Base-by-base conservation (phyloP, 208 protist genomes). In the Lotmaria passim region DNA sequence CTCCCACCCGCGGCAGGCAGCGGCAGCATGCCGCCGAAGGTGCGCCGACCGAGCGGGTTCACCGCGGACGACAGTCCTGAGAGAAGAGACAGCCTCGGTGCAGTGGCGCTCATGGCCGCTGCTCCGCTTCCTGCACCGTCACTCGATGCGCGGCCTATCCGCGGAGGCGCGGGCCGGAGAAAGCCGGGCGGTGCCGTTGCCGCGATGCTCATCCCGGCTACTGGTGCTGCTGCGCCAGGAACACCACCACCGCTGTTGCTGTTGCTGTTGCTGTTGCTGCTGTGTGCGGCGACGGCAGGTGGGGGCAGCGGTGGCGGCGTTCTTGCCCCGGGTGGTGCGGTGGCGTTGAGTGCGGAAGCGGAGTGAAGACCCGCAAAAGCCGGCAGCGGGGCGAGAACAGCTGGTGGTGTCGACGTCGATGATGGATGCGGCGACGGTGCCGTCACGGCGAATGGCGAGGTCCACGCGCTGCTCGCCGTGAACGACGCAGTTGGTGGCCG, bases 21-120 rank as follows among this genome's bases (percentile, higher is more conserved):
- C 15, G 51, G n/a, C 12, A 63, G 44, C 26, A 30, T 55, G 56
- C 73, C 81, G 44, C 77, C 75, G 64, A 86, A 83, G 21, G 36
- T 63, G 69, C 75, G 81, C 7, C 82, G 83, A 17, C 81, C 79
- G 58, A 88, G 74, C 26, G 73, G 77, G 55, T 86, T 88, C 17
- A 30, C 0, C 26, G n/a, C n/a, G n/a, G 53, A 14, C 38, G 58
- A 3, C 2, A 15, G 38, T 5, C 19, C 14, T 4, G 17, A 33
- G 24, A 2, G 46, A 36, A 41, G n/a, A 12, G 30, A 46, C 33
- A 19, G 46, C 3, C 41, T 23, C 23, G 59, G 51, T 46, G 52
- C 36, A 17, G 12, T 47, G 44, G 24, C 39, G 41, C 10, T 5
- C 43, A 26, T 26, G 23, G 31, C 24, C 23, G 50, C 34, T 19